Percentiles rank a stretch among this genome's conserved stretches.
Evolutionary conservation across 805 yeast species (phyloP).

Genomic region (Wickerhamiella vanderwaltii): DNA sequence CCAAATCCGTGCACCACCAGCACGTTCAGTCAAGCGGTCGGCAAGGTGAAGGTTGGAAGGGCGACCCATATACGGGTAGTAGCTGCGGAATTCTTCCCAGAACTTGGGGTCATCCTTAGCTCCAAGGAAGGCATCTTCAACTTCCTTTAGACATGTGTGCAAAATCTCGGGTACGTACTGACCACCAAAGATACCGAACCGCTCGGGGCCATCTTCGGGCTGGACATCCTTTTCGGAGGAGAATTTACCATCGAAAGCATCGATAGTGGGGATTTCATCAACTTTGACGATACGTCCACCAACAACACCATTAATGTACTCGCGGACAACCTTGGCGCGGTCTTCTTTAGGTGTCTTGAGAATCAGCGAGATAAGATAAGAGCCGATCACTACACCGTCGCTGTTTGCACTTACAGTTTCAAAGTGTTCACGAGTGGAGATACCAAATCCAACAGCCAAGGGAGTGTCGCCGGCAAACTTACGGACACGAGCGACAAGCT

Average conservation of each 20-base stretch:
- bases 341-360: slow-evolving; percentile 42
- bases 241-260: slow-evolving; percentile 11
- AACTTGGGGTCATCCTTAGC: slow-evolving; percentile 83
- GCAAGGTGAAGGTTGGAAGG: slow-evolving; percentile 90
- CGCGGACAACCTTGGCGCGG: slow-evolving; percentile 50
- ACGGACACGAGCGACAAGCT: slow-evolving; percentile 63
- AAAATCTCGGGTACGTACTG: slow-evolving; percentile 97
- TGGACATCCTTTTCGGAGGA: slow-evolving; percentile 24
- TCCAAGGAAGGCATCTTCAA: slow-evolving; percentile 74
- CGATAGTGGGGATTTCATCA: slow-evolving; percentile 12
- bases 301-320: slow-evolving; percentile 57
- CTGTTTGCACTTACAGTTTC: slow-evolving; percentile 63
- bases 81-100: slow-evolving; percentile 81
- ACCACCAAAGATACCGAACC: slow-evolving; percentile 95
- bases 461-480: slow-evolving; percentile 62
- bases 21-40: slow-evolving; percentile 73
- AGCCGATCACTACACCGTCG: slow-evolving; percentile 95
- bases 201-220: slow-evolving; percentile 41
- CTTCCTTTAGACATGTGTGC: slow-evolving; percentile 79
- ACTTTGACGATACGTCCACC: slow-evolving; percentile 34
- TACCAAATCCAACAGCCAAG: slow-evolving; percentile 94
- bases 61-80: slow-evolving; percentile 90
- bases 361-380: slow-evolving; percentile 61
- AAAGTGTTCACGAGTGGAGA: slow-evolving; percentile 85
- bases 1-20: slow-evolving; percentile 96